Evolutionary conservation across 495 filamentous ascomycete genomes (phyloP).

Genomic region (Trypethelium eluteriae): DNA sequence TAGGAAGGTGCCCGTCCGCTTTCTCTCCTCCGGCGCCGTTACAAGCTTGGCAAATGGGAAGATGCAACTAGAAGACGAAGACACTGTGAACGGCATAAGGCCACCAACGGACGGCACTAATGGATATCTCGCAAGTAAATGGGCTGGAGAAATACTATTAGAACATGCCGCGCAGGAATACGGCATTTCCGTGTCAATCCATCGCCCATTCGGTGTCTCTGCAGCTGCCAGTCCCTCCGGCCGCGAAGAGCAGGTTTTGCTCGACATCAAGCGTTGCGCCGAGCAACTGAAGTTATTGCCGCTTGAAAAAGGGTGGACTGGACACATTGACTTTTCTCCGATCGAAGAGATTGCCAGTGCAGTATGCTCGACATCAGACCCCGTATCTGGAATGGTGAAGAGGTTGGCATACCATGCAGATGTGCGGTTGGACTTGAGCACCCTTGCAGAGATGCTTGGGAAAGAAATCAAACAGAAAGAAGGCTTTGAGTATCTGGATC

Average conservation of each 20-base stretch:
- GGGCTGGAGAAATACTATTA: conserved; percentile 13
- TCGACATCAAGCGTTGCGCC: neutral
- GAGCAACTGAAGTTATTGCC: neutral
- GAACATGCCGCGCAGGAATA: neutral
- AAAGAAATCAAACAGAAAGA: neutral
- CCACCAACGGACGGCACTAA: conserved; percentile 13
- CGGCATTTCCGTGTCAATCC: neutral
- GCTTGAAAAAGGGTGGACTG: too few relatives aligned
- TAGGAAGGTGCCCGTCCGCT: conserved; percentile 17
- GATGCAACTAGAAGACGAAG: neutral
- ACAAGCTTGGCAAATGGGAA: neutral
- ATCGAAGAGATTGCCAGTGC: too few relatives aligned
- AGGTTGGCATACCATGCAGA: neutral
- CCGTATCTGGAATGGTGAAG: too few relatives aligned
- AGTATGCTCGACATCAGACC: too few relatives aligned
- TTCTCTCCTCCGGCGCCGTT: conserved; percentile 18
- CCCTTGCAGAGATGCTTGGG: neutral
- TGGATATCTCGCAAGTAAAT: conserved; percentile 19
- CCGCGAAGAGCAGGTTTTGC: neutral
- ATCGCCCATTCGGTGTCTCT: neutral
- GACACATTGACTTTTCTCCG: too few relatives aligned
- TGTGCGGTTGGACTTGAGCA: neutral
- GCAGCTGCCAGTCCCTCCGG: neutral
- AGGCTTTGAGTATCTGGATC: neutral
- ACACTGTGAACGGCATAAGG: too few relatives aligned